A percentile compares a stretch with the other conserved stretches of the same genome.
phyloP scores from a whole-genome alignment of 306 rosid genomes.

The Cicer bijugum region DNA sequence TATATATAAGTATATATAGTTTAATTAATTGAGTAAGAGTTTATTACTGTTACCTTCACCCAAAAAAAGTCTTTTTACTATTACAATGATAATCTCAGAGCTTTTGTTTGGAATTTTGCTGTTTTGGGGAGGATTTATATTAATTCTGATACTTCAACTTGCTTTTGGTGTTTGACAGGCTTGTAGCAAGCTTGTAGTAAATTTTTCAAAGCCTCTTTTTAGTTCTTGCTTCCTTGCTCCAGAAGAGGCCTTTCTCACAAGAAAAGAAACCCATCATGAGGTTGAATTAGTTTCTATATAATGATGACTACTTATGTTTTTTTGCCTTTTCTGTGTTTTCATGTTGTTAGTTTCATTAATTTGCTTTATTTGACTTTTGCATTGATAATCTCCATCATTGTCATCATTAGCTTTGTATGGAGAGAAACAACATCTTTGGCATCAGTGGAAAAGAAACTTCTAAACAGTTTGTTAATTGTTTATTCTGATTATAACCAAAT shows the following conservation, averaged over 20 bases:
- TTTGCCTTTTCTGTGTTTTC: constrained; percentile 23
- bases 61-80: background rate
- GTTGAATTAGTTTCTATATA: constrained; percentile 48
- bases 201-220: constrained; percentile 44
- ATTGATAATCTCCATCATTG: constrained; percentile 11
- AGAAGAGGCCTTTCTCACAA: constrained; percentile 49
- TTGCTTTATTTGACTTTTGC: constrained; percentile 4
- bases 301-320: constrained; percentile 44
- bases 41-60: background rate
- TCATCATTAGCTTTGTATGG: constrained; percentile 32
- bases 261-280: constrained; percentile 46
- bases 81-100: constrained; percentile 40
- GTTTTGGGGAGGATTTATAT: background rate
- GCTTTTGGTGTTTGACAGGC: constrained; percentile 64
- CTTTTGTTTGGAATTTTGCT: constrained; percentile 26
- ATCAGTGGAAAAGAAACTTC: constrained; percentile 13
- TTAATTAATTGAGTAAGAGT: constrained; percentile 54
- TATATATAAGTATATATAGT: constrained; percentile 44
- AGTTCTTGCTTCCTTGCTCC: constrained; percentile 49
- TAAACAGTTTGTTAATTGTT: background rate
- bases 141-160: constrained; percentile 54
- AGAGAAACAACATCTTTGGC: constrained; percentile 4
- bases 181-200: constrained; percentile 51
- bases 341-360: constrained; percentile 32
- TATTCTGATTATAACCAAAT: background rate